Base-by-base conservation (phyloP, 768 basidiomycete species). In the Exidia glandulosa region DNA sequence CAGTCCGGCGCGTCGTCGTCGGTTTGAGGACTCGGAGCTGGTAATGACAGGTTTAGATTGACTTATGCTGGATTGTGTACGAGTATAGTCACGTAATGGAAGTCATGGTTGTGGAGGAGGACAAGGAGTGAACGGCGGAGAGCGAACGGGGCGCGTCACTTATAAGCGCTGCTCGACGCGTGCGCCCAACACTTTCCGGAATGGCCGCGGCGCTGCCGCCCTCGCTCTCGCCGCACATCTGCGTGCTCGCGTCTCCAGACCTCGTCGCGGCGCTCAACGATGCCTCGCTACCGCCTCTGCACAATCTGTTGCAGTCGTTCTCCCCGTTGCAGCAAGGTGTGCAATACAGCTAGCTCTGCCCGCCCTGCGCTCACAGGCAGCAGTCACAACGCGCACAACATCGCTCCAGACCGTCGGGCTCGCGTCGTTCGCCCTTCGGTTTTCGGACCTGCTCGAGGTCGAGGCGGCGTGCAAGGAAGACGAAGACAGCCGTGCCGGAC, bases 151-250 rank as follows among this genome's bases (percentile, higher is more conserved):
- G 23, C 41, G 41, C 41, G 41, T 45, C 41, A 14, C n/a, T n/a
- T n/a, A 45, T 23, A 23, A 45, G 41, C 41, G 41, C 9, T 23
- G 41, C 41, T n/a, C 41, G 41, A 14, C 41, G 41, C 41, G 23
- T 23, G 41, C 41, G 41, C 41, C 41, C 19, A 23, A 45, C 41
- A 23, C 9, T 45, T 6, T 2, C 19, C 41, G n/a, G n/a, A n/a
- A 62, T 62, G 61, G 60, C 81, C 55, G 78, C 78, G 25, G 71
- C 74, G 45, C 67, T 92, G 41, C 89, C 90, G 2, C 75, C 78
- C 57, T 92, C 90, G 41, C 74, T 93, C 65, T 87, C 87, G 67
- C 90, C 90, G 5, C 90, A 92, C 67, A 78, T 91, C 64, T 88
- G 87, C 65, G 76, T 90, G 16, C 66, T 88, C 34, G 76, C 85